Percentiles rank a stretch among this genome's conserved stretches.
phyloP scores from a whole-genome alignment of 1,284 basidiomycete genomes.

The Malassezia dermatis region DNA sequence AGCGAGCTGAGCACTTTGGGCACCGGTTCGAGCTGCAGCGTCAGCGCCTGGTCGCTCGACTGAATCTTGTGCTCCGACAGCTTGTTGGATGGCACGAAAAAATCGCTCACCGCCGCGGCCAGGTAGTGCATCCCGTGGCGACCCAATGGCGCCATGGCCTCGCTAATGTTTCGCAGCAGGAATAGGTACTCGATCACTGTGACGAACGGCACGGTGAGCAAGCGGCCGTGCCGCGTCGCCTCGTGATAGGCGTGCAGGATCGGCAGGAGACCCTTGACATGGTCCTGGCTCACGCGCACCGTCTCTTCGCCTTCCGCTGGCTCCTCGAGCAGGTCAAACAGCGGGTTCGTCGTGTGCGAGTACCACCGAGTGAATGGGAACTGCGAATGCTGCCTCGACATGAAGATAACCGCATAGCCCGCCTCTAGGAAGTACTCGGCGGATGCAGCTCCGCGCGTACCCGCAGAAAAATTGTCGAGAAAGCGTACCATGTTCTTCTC shows the following conservation, averaged over 20 bases:
- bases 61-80: constrained; percentile 98
- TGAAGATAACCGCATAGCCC: constrained; percentile 94
- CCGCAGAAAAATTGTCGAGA: constrained; percentile 96
- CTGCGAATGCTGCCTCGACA: constrained; percentile 92
- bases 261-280: constrained; percentile 59
- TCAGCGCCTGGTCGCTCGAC: constrained; percentile 71
- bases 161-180: constrained; percentile 69
- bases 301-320: constrained; percentile 23
- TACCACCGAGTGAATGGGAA: constrained; percentile 95
- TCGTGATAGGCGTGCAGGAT: constrained; percentile 72
- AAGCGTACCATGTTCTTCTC: constrained; percentile 63
- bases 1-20: constrained; percentile 87
- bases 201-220: constrained; percentile 80
- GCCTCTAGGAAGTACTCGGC: constrained; percentile 89
- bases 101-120: constrained; percentile 93
- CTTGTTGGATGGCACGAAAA: constrained; percentile 81
- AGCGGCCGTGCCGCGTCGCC: constrained; percentile 61
- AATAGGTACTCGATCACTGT: constrained; percentile 95
- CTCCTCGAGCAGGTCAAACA: constrained; percentile 85
- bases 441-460: constrained; percentile 89
- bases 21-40: constrained; percentile 96
- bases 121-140: constrained; percentile 82
- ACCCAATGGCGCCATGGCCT: constrained; percentile 56
- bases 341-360: constrained; percentile 92
- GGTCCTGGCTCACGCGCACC: constrained; percentile 60